phyloP scores from a whole-genome alignment of 164 flowering plant species.

The Saururus chinensis region DNA sequence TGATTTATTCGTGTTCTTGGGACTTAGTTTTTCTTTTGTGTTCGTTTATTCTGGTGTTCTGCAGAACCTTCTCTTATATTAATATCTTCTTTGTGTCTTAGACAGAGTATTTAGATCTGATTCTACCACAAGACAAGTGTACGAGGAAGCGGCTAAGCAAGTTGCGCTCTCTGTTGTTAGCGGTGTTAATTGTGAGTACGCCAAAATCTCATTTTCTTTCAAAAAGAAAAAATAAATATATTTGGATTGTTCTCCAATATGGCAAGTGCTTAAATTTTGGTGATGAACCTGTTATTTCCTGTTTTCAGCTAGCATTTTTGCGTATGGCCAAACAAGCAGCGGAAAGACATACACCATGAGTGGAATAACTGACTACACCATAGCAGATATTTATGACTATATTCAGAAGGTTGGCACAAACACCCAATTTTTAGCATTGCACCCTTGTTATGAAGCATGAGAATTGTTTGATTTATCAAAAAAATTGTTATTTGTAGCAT shows the following conservation, averaged over 20 bases:
- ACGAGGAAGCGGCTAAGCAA: conserved; percentile 69
- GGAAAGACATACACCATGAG: conserved; percentile 96
- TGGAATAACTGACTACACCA: conserved; percentile 66
- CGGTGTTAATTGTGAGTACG: conserved; percentile 79
- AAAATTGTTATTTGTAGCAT: conserved; percentile 33
- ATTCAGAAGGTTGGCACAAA: conserved; percentile 39
- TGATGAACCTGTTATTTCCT: neutral
- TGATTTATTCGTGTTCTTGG: too few species aligned
- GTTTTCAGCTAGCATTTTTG: conserved; percentile 71
- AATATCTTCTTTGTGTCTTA: conserved; percentile 7
- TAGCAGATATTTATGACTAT: conserved; percentile 68
- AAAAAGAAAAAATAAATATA: too few species aligned
- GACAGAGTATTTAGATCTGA: conserved; percentile 72
- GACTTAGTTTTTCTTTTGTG: too few species aligned
- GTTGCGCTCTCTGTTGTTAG: conserved; percentile 70
- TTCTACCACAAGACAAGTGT: conserved; percentile 54
- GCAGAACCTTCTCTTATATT: neutral
- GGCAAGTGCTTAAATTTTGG: neutral
- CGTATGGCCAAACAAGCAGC: conserved; percentile 98
- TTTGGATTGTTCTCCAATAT: neutral
- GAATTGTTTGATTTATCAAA: neutral
- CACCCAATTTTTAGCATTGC: neutral
- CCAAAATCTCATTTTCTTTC: neutral
- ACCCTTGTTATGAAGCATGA: neutral
- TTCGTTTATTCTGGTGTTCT: neutral